These are phyloP conservation scores for Sordariomycetes sp. DNA, from an alignment of 2,329 filamentous ascomycete species.

Conservation along the genomic window DNA sequence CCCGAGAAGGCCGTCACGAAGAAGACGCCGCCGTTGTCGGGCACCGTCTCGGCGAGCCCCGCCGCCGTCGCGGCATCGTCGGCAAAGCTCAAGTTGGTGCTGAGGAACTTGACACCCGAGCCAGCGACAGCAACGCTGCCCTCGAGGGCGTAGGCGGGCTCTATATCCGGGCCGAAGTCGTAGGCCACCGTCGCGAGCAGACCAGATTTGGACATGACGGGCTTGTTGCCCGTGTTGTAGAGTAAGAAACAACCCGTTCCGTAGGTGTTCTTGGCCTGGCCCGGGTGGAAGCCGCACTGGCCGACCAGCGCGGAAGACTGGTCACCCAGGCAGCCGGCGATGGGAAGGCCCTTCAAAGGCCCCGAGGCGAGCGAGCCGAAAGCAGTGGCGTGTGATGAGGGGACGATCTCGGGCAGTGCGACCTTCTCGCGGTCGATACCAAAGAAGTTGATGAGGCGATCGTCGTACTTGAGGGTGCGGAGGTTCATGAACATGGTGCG, in stretches of 20 bases:
- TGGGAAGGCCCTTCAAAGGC: slow-evolving; percentile 56
- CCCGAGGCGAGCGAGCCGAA: slow-evolving; percentile 61
- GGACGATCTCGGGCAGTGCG: slow-evolving; percentile 70
- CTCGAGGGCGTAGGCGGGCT: slow-evolving; percentile 70
- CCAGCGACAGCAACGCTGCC: slow-evolving; percentile 77
- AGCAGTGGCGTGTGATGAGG: slow-evolving; percentile 62
- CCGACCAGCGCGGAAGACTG: slow-evolving; percentile 81
- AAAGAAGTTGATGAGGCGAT: slow-evolving; percentile 69
- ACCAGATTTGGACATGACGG: slow-evolving; percentile 75
- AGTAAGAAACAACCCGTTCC: slow-evolving; percentile 84
- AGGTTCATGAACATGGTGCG: slow-evolving; percentile 95
- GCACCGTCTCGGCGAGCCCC: slow-evolving; percentile 38
- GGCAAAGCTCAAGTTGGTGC: slow-evolving; percentile 54
- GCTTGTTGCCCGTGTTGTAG: slow-evolving; percentile 78
- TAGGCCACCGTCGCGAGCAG: slow-evolving; percentile 82
- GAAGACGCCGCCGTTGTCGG: slow-evolving; percentile 72
- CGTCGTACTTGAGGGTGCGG: slow-evolving; percentile 68
- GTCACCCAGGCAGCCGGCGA: slow-evolving; percentile 79
- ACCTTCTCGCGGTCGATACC: slow-evolving; percentile 58
- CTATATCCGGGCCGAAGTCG: slow-evolving; percentile 53
- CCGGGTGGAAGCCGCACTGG: slow-evolving; percentile 72
- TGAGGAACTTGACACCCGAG: slow-evolving; percentile 65
- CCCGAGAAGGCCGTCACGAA: slow-evolving; percentile 88
- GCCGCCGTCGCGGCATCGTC: slow-evolving; percentile 37
- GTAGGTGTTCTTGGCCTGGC: slow-evolving; percentile 84